Percentiles rank a stretch among this genome's conserved stretches.
Conservation (phyloP, 2,329 filamentous ascomycete genomes). For the Cytospora piceicola region DNA sequence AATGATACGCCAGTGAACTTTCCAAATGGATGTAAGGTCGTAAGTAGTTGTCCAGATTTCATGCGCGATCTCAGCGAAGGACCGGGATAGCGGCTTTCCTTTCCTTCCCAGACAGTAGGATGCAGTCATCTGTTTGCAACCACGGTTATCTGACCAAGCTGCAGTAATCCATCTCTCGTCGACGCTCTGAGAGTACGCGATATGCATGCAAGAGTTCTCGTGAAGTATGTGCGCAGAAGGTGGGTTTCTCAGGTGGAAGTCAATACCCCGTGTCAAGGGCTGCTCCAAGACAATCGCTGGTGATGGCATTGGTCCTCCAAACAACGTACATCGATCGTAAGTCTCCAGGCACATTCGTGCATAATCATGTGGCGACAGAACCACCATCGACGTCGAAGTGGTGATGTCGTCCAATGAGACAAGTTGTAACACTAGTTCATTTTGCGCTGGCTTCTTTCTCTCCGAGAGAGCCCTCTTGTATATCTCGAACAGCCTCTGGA, state of each 20-base stretch:
- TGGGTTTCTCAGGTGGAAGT: conserved; percentile 71
- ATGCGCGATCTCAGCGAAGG: conserved; percentile 66
- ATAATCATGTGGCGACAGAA: conserved; percentile 65
- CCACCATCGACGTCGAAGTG: conserved; percentile 63
- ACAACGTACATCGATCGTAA: conserved; percentile 73
- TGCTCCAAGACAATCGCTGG: conserved; percentile 76
- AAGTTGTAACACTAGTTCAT: conserved; percentile 78
- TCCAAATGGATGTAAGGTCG: conserved; percentile 70
- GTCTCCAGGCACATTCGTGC: conserved; percentile 70
- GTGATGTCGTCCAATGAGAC: conserved; percentile 71
- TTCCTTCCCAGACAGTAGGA: conserved; percentile 73
- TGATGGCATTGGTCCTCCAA: conserved; percentile 61
- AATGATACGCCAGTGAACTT: conserved; percentile 77
- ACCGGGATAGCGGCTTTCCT: conserved; percentile 53
- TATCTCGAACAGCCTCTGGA: conserved; percentile 71
- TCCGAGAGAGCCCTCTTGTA: conserved; percentile 58
- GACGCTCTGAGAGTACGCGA: conserved; percentile 76
- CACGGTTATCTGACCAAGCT: conserved; percentile 80
- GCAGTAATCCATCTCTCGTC: conserved; percentile 79
- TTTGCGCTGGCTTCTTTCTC: conserved; percentile 51
- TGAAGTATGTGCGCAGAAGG: conserved; percentile 75
- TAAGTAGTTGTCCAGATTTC: conserved; percentile 81
- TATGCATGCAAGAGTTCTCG: conserved; percentile 79
- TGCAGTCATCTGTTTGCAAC: conserved; percentile 71
- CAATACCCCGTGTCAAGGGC: conserved; percentile 69